Evolutionary conservation across 257 asterid genomes (phyloP).

Genomic region (Lantana camara): DNA sequence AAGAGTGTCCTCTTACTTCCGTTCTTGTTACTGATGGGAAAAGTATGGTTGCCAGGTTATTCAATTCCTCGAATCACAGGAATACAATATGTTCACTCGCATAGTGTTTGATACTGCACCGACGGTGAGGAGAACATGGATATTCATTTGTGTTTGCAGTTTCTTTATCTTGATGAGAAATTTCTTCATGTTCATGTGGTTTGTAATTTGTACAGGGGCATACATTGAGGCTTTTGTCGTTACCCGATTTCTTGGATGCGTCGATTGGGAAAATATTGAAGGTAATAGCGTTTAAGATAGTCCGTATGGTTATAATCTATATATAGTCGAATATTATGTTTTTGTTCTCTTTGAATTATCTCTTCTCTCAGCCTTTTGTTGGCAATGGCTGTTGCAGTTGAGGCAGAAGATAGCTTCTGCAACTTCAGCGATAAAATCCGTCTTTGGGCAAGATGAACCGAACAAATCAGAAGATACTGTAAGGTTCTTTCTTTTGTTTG

Average conservation of each 20-base stretch:
- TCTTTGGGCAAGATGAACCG: conserved; percentile 86
- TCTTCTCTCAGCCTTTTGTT: not conserved
- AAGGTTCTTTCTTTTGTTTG: conserved; percentile 32
- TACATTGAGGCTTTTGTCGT: conserved; percentile 81
- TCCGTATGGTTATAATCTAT: too few relatives aligned
- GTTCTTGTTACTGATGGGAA: conserved; percentile 35
- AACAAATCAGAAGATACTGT: conserved; percentile 57
- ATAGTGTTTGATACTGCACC: conserved; percentile 99
- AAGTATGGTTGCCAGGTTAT: conserved; percentile 68
- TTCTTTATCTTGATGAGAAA: not conserved
- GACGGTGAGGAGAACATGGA: conserved; percentile 64
- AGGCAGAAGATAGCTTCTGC: conserved; percentile 88
- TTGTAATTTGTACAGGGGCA: conserved; percentile 71
- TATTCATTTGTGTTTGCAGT: conserved; percentile 14
- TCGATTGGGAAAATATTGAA: conserved; percentile 96
- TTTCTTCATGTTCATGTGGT: conserved; percentile 30
- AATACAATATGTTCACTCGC: conserved; percentile 91
- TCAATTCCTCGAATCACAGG: conserved; percentile 86
- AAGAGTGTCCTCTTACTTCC: not conserved
- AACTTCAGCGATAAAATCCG: conserved; percentile 95
- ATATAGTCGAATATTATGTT: too few relatives aligned
- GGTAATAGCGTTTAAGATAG: too few relatives aligned
- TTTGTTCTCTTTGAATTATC: too few relatives aligned
- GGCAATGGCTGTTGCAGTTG: conserved; percentile 56
- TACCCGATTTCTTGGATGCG: conserved; percentile 96